Percentiles rank a stretch among this genome's conserved stretches.
phyloP scores from a whole-genome alignment of 768 basidiomycete species.

The Suillus fuscotomentosus region DNA sequence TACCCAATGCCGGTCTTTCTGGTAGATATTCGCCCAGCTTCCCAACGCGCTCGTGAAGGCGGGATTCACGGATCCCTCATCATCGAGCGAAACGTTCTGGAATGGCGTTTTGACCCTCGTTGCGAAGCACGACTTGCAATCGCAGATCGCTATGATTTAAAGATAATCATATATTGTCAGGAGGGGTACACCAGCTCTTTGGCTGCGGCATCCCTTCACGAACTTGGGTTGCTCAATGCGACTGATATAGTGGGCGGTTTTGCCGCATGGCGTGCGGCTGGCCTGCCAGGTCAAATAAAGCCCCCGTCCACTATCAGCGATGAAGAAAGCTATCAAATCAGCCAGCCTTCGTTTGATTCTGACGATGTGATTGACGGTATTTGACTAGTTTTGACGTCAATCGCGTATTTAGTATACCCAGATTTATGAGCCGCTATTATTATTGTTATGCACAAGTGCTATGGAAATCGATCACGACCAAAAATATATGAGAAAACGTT shows the following conservation, averaged over 20 bases:
- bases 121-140: conserved; percentile 56
- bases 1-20: conserved; percentile 64
- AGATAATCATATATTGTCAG: conserved; percentile 73
- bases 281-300: conserved; percentile 53
- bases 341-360: conserved; percentile 26
- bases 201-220: conserved; percentile 66
- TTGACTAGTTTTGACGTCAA: background rate
- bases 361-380: conserved; percentile 8
- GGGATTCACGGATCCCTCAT: conserved; percentile 66
- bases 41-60: conserved; percentile 57
- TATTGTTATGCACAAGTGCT: background rate
- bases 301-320: conserved; percentile 29
- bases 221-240: conserved; percentile 69
- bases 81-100: conserved; percentile 74
- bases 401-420: background rate
- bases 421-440: background rate
- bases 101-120: conserved; percentile 80
- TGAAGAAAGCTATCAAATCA: conserved; percentile 30
- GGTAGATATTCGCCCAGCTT: conserved; percentile 73
- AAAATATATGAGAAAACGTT: background rate
- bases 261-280: conserved; percentile 67
- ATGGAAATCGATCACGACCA: background rate
- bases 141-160: conserved; percentile 72
- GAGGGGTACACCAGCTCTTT: conserved; percentile 73
- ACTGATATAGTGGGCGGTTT: conserved; percentile 80